Evolutionary conservation across 345 rosid species (phyloP).

Genomic region (Theobroma cacao): DNA sequence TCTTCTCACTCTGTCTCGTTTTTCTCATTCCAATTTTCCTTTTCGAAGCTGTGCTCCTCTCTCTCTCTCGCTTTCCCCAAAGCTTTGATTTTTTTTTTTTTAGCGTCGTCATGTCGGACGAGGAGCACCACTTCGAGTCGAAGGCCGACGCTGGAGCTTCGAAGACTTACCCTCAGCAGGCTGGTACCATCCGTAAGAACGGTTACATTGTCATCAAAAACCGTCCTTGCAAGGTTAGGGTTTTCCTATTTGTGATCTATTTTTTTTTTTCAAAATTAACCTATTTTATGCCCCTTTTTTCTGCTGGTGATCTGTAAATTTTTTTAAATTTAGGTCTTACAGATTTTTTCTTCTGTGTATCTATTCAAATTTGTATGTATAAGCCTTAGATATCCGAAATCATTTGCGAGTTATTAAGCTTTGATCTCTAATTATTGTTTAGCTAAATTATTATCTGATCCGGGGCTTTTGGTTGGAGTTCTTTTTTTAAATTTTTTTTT

Average conservation of each 20-base stretch:
- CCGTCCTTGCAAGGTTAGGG: constrained; percentile 58
- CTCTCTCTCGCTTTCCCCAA: too few relatives aligned
- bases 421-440: neutral
- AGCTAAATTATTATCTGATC: neutral
- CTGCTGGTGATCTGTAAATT: neutral
- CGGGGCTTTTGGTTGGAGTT: neutral
- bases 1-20: neutral
- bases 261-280: neutral
- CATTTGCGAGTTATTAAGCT: neutral
- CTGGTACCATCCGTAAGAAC: constrained; percentile 65
- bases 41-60: neutral
- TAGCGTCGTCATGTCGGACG: constrained; percentile 49
- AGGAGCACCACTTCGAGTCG: constrained; percentile 66
- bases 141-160: constrained; percentile 77
- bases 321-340: neutral
- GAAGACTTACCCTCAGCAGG: constrained; percentile 67
- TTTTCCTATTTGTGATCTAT: neutral
- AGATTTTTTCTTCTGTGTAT: neutral
- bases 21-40: neutral
- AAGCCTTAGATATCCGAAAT: constrained; percentile 21
- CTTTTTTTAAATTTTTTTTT: neutral
- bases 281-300: neutral
- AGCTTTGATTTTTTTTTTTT: neutral
- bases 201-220: constrained; percentile 58
- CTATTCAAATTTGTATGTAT: constrained; percentile 10